A percentile compares a stretch with the other conserved stretches of the same genome.
Conservation (phyloP, 1,284 basidiomycete species). For the Fomitiporia mediterranea region DNA sequence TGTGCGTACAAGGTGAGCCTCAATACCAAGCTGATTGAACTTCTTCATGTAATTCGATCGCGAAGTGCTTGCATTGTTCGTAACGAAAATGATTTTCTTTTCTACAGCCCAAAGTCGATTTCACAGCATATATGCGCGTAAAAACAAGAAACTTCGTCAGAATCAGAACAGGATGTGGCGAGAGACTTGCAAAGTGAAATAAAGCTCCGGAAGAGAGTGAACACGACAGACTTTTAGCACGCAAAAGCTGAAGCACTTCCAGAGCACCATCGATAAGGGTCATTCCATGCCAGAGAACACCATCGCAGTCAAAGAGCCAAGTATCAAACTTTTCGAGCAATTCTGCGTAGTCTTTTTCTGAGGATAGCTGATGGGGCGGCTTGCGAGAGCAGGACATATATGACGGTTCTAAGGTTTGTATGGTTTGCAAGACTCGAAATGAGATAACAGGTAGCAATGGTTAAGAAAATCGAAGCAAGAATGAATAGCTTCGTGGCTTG, state of each 20-base stretch:
- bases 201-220: too few relatives aligned
- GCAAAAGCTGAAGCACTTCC: slow-evolving; percentile 67
- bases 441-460: too few relatives aligned
- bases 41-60: slow-evolving; percentile 83
- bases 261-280: slow-evolving; percentile 72
- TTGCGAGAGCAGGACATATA: too few relatives aligned
- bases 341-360: slow-evolving; percentile 47
- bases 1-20: slow-evolving; percentile 73
- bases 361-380: slow-evolving; percentile 31
- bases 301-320: slow-evolving; percentile 96
- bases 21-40: slow-evolving; percentile 85
- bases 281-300: slow-evolving; percentile 89
- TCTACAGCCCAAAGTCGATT: slow-evolving; percentile 45
- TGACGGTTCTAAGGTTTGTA: too few relatives aligned
- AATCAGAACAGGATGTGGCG: neutral
- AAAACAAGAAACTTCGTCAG: neutral
- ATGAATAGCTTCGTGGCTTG: too few relatives aligned
- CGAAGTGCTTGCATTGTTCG: slow-evolving; percentile 97
- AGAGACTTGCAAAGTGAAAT: neutral
- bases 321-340: slow-evolving; percentile 81
- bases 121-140: too few relatives aligned
- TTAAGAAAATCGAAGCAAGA: too few relatives aligned
- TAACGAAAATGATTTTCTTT: slow-evolving; percentile 92
- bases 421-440: too few relatives aligned
- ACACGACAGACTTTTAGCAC: slow-evolving; percentile 52